phyloP scores from a whole-genome alignment of 163 green algal genomes.

The Volvox carteri region DNA sequence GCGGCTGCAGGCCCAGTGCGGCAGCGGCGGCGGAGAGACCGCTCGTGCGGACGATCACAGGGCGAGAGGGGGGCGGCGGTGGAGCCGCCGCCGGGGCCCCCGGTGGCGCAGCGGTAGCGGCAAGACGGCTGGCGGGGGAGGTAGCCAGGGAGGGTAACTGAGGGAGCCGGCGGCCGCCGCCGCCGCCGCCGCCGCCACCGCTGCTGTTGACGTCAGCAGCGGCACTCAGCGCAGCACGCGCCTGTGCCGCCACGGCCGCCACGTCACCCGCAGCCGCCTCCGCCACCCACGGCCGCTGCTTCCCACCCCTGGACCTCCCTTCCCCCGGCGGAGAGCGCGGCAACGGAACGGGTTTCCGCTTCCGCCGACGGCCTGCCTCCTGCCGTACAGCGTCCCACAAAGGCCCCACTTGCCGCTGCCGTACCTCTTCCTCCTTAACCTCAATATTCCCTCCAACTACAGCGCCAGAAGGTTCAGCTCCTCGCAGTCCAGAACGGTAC shows the following conservation, averaged over 20 bases:
- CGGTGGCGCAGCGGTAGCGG: not conserved
- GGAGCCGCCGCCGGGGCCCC: not conserved
- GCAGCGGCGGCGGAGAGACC: not conserved
- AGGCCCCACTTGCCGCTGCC: no score
- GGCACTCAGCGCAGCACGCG: conserved; percentile 5
- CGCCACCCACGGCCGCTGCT: no score
- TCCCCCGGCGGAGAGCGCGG: no score
- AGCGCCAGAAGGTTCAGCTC: no score
- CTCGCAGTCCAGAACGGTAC: no score
- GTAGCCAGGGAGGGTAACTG: not conserved
- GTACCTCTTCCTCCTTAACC: conserved; percentile 12
- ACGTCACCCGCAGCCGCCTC: no score
- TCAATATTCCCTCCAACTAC: no score
- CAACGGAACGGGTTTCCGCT: not conserved
- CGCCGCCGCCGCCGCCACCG: conserved; percentile 2
- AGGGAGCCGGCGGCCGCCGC: not conserved
- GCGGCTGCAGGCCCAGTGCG: conserved; percentile 3
- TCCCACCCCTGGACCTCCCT: no score
- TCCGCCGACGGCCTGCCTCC: no score
- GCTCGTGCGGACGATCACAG: not conserved
- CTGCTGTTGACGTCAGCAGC: conserved; percentile 10
- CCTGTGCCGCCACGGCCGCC: conserved; percentile 3
- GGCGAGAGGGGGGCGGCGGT: not conserved
- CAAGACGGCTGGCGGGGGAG: no score
- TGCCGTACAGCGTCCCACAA: no score